Conservation (phyloP, 108 stramenopile species). For the Fragilaria crotonensis region DNA sequence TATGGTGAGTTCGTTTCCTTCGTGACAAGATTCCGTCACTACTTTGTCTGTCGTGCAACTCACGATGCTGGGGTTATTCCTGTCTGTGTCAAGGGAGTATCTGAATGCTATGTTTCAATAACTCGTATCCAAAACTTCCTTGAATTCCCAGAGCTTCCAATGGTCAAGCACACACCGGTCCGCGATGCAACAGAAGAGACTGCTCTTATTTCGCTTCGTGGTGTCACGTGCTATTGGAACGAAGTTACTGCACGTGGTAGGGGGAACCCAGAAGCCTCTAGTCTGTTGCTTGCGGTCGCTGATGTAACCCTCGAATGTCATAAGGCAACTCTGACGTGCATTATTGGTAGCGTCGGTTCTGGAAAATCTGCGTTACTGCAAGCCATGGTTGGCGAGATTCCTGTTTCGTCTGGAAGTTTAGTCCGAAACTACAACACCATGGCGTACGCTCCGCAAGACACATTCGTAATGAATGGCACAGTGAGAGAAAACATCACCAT, state of each 20-base stretch:
- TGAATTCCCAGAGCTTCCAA: conserved; percentile 40
- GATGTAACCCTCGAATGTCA: conserved; percentile 39
- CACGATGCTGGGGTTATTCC: conserved; percentile 8
- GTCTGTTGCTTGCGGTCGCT: conserved; percentile 28
- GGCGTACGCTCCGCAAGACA: conserved; percentile 85
- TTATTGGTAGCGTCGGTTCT: conserved; percentile 60
- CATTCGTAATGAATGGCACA: conserved; percentile 90
- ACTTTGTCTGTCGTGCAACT: conserved; percentile 4
- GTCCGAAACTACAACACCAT: conserved; percentile 34
- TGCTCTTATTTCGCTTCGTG: not conserved
- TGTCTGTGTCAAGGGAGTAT: conserved; percentile 20
- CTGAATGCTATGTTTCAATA: conserved; percentile 63
- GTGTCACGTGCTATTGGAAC: conserved; percentile 47
- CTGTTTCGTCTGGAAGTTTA: conserved; percentile 28
- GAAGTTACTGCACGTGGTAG: not conserved
- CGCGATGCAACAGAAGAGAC: not conserved
- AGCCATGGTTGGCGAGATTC: conserved; percentile 59
- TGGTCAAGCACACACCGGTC: not conserved
- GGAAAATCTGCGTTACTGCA: conserved; percentile 67
- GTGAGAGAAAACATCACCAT: conserved; percentile 83
- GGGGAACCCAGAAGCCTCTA: conserved; percentile 13
- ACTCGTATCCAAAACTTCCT: conserved; percentile 64
- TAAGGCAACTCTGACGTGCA: conserved; percentile 39
- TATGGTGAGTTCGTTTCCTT: conserved; percentile 38
- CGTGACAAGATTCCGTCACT: conserved; percentile 9